Evolutionary conservation across 306 rosid species (phyloP), one percentile per base, ranked within the genome.

Genomic region (Pterocarpus santalinus): DNA sequence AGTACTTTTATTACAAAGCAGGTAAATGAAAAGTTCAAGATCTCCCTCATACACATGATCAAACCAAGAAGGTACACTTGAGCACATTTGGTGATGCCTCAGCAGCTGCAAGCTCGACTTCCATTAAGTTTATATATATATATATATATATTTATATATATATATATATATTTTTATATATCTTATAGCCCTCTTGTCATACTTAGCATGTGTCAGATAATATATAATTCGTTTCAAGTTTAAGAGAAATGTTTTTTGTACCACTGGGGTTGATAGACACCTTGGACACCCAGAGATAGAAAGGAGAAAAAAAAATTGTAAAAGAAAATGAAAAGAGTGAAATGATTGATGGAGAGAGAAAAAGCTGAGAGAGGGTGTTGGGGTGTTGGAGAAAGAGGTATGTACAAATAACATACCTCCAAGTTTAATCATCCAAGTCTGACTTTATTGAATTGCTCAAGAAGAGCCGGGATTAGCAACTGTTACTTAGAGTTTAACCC

Each of bases 51-150:
- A 5, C 1, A 3, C 1, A 62, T 63, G 63, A 72, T 80, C 53
- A 28, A 34, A 71, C 51, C 75, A 66, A 74, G 80, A 76, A 34
- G 71, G 66, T 73, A 65, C 86, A 77, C 84, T 75, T 85, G 91
- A 65, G n/a, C 86, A 76, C 74, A 60, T 81, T 81, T 65, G 32
- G 28, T 5, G 17, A 74, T 69, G 53, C 32, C 22, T 55, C 28
- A 2, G 61, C 61, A 2, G 16, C 16, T 14, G n/a, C 55, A 49
- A 12, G 17, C 5, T 51, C 17, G 14, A 14, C 17, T 51, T 8
- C 47, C 10, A 43, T 38, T 38, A 3, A 43, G 46, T 14, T 35
- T 14, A 51, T 13, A 53, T 53, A n/a, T 22, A 22, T 22, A 22
- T 22, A 22, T 22, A 22, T 22, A 22, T 22, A 22, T 22, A 22